Evolutionary conservation across 441 rosid species (phyloP), one percentile per base, ranked within the genome.

Genomic region (Metrosideros polymorpha): DNA sequence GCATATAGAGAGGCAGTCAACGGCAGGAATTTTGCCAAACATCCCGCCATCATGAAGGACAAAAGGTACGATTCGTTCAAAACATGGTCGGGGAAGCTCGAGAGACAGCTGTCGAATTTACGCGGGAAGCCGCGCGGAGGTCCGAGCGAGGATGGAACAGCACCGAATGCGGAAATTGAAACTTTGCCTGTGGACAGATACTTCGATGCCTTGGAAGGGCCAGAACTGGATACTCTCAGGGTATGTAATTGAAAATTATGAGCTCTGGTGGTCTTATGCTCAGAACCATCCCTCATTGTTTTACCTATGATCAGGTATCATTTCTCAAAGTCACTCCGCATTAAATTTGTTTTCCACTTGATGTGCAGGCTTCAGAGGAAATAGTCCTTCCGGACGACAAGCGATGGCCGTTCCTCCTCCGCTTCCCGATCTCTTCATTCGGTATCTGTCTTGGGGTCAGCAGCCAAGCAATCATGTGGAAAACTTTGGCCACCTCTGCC

Each of bases 401-500:
- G 90, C 89, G 55, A 56, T 97, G 99, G 98, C 98, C 98, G 42
- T 97, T 96, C 90, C 98, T 96, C 86, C 94, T 96, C 9, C 92
- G 98, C 32, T 97, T 54, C 87, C 95, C 96, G 0, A 82, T 97
- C 75, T 92, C 98, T 83, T 93, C 98, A 1, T 97, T 92, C 71
- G 98, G 99, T 87, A 94, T 97, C 86, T 96, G 99, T 87, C 95
- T 97, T 22, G 99, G 99, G 51, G 93, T 94, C 30, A 90, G 96
- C 88, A 97, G 98, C 90, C 98, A 97, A 92, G 97, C 98, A 32
- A 91, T 97, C 47, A 87, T 97, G 95, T 97, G 98, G 98, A 97
- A 96, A 87, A 86, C 94, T 7, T 84, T 94, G 84, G 94, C 98
- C 71, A 91, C 94, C 30, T 90, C 98, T 29, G 7, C 85, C 14